Conservation (phyloP, 208 protist genomes). For the Strigomonas culicis region DNA sequence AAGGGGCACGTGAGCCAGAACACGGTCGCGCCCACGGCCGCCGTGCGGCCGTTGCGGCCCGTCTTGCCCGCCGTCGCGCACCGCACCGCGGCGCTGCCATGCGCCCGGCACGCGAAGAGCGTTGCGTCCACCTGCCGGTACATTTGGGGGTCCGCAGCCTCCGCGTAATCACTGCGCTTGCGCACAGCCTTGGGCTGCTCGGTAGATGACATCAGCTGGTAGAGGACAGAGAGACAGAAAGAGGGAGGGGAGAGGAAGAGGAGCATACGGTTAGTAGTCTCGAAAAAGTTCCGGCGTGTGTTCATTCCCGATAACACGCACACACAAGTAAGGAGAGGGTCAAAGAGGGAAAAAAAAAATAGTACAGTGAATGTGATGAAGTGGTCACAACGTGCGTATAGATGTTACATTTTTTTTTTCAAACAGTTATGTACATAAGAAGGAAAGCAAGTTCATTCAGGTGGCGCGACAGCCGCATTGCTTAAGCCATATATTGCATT, state of each 20-base stretch:
- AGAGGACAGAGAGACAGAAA: neutral
- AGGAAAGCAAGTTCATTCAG: neutral
- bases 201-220: neutral
- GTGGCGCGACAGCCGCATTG: neutral
- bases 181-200: slow-evolving; percentile 1
- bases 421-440: neutral
- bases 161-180: slow-evolving; percentile 38
- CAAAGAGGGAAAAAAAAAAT: slow-evolving; percentile 1
- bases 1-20: slow-evolving; percentile 85
- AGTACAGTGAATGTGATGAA: neutral
- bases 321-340: neutral
- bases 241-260: neutral
- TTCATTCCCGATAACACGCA: no score
- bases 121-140: slow-evolving; percentile 60
- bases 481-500: slow-evolving; percentile 82
- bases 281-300: neutral
- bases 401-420: neutral
- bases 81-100: slow-evolving; percentile 53
- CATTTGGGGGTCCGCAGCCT: slow-evolving; percentile 48
- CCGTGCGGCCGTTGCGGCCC: slow-evolving; percentile 54
- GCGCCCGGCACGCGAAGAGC: slow-evolving; percentile 53
- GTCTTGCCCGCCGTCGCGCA: slow-evolving; percentile 79
- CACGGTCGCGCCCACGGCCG: slow-evolving; percentile 73
- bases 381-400: neutral
- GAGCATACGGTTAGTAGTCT: neutral